Evolutionary conservation across 768 basidiomycete species (phyloP).

Genomic region (Asterophora parasitica): DNA sequence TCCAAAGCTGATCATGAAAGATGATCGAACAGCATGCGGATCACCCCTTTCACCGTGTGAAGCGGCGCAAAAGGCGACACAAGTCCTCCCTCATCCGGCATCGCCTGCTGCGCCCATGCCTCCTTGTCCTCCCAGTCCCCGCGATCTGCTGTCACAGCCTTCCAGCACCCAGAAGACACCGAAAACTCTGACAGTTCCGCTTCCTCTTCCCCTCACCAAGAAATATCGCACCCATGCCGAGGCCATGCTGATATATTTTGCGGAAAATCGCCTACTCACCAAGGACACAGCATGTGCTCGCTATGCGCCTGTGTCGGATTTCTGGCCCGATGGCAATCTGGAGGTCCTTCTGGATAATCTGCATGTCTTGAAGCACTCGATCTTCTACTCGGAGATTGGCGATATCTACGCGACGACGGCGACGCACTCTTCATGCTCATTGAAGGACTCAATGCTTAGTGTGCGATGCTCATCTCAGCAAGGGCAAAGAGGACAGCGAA

Average conservation of each 20-base stretch:
- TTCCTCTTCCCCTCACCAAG: neutral
- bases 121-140: too few relatives aligned
- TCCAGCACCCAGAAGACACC: too few relatives aligned
- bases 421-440: neutral
- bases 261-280: neutral
- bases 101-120: too few relatives aligned
- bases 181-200: too few relatives aligned
- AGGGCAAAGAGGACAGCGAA: neutral
- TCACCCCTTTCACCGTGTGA: too few relatives aligned
- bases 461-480: neutral
- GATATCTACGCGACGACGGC: constrained; percentile 2
- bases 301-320: neutral
- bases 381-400: neutral
- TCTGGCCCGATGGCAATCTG: constrained; percentile 2
- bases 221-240: neutral
- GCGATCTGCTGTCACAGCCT: too few relatives aligned
- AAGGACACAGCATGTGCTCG: constrained; percentile 1
- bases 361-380: constrained; percentile 1
- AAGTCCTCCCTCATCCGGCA: too few relatives aligned
- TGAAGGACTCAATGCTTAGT: neutral
- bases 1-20: too few relatives aligned
- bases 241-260: neutral
- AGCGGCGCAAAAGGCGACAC: too few relatives aligned
- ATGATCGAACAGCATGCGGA: too few relatives aligned
- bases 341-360: constrained; percentile 4